phyloP scores from a whole-genome alignment of 768 basidiomycete species.

The Termitomyces bulborhizus region DNA sequence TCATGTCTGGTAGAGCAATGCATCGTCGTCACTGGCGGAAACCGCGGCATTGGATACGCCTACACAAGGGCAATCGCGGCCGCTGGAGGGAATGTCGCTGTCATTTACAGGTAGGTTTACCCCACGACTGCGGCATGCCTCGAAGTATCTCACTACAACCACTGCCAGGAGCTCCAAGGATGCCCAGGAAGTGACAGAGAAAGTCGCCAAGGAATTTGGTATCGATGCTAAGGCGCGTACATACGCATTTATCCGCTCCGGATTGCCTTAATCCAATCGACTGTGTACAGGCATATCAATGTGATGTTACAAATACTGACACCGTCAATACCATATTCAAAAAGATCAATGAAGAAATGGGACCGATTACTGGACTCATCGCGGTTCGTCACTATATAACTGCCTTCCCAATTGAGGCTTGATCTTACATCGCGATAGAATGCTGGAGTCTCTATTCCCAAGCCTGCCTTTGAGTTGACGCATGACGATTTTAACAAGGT shows the following conservation, averaged over 20 bases:
- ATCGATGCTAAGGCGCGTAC: slow-evolving; percentile 35
- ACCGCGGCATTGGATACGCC: slow-evolving; percentile 54
- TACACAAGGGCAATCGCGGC: slow-evolving; percentile 46
- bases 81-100: slow-evolving; percentile 53
- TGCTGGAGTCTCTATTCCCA: slow-evolving; percentile 57
- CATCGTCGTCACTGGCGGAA: slow-evolving; percentile 57
- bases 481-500: slow-evolving; percentile 49
- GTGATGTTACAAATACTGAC: slow-evolving; percentile 51
- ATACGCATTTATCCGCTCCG: neutral
- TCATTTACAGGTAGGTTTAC: slow-evolving; percentile 45
- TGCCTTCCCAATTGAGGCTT: neutral
- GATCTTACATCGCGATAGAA: slow-evolving; percentile 28
- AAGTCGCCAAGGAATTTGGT: slow-evolving; percentile 40
- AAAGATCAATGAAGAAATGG: slow-evolving; percentile 43
- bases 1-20: slow-evolving; percentile 29
- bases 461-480: slow-evolving; percentile 52
- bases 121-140: neutral
- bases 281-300: slow-evolving; percentile 47
- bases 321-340: slow-evolving; percentile 37
- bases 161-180: slow-evolving; percentile 35
- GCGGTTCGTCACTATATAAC: slow-evolving; percentile 32
- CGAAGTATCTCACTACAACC: neutral
- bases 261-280: neutral
- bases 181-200: slow-evolving; percentile 40
- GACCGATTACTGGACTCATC: slow-evolving; percentile 45